A percentile compares a stretch with the other conserved stretches of the same genome.
phyloP scores from a whole-genome alignment of 345 rosid species.

The Arabidopsis suecica region DNA sequence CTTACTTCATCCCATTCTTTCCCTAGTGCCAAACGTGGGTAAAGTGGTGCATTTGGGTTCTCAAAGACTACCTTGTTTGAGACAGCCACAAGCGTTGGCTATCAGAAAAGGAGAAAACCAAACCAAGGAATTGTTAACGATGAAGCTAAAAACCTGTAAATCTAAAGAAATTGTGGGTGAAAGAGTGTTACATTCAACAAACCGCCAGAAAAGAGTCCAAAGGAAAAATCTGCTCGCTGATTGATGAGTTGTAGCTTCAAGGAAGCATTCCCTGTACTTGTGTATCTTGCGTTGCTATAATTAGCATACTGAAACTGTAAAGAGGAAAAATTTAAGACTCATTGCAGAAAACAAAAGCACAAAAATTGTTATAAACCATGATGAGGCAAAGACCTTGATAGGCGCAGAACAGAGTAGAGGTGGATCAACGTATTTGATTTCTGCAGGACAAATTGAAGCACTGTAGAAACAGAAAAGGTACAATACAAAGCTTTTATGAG shows the following conservation, averaged over 20 bases:
- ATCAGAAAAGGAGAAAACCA: not conserved
- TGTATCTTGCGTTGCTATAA: constrained; percentile 55
- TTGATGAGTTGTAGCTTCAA: constrained; percentile 71
- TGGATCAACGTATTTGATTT: constrained; percentile 44
- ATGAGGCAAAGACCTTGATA: constrained; percentile 52
- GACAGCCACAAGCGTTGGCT: constrained; percentile 72
- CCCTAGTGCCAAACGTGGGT: constrained; percentile 74
- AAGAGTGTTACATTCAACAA: constrained; percentile 54
- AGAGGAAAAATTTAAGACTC: not conserved
- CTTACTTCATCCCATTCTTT: constrained; percentile 75
- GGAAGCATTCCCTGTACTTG: constrained; percentile 52
- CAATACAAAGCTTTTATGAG: not conserved
- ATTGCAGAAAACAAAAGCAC: too few species aligned
- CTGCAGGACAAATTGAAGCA: constrained; percentile 53
- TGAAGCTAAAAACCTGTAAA: not conserved
- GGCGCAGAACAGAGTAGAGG: constrained; percentile 65
- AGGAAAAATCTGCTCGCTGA: constrained; percentile 74
- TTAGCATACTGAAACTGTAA: constrained; percentile 69
- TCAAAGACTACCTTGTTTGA: constrained; percentile 60
- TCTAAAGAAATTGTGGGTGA: not conserved
- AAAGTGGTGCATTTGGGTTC: constrained; percentile 73
- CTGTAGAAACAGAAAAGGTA: constrained; percentile 38
- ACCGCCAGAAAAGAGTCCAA: constrained; percentile 65
- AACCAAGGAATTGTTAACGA: not conserved
- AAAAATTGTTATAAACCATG: too few species aligned